Conservation (phyloP, 1,284 basidiomycete genomes). For the Rhodofomes roseus region DNA sequence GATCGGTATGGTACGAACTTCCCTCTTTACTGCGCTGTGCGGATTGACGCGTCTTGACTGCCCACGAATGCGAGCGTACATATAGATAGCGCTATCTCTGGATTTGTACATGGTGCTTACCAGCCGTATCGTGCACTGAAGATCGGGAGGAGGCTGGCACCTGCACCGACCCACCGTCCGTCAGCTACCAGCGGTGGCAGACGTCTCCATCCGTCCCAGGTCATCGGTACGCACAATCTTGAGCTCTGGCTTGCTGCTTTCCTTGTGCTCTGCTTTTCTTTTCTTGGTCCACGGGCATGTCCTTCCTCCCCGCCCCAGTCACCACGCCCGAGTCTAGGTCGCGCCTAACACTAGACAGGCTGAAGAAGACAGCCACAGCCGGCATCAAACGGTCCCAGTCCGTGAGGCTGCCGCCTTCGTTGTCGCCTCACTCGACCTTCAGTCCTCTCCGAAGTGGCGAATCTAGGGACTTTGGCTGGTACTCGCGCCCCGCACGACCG, state of each 20-base stretch:
- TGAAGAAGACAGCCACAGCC: conserved; percentile 1
- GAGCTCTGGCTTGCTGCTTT: neutral
- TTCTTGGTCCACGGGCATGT: conserved; percentile 4
- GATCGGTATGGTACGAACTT: too few relatives aligned
- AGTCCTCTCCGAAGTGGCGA: neutral
- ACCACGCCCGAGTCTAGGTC: neutral
- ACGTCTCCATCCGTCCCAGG: neutral
- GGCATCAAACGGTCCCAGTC: neutral
- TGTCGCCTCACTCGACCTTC: neutral
- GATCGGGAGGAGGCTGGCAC: neutral
- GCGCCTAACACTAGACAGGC: neutral
- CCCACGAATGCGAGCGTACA: too few relatives aligned
- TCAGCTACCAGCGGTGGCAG: neutral
- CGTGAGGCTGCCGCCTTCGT: neutral
- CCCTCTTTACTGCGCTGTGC: too few relatives aligned
- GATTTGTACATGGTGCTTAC: too few relatives aligned
- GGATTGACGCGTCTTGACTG: too few relatives aligned
- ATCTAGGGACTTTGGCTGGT: neutral
- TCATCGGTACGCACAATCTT: neutral
- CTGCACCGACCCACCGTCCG: neutral
- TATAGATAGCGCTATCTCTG: too few relatives aligned
- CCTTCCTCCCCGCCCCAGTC: conserved; percentile 3
- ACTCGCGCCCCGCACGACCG: neutral
- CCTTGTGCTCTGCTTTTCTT: neutral
- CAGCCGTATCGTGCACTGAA: neutral